These are phyloP conservation scores for Alternaria ethzedia DNA, from an alignment of 2,329 filamentous ascomycete genomes.

Conservation along the genomic window DNA sequence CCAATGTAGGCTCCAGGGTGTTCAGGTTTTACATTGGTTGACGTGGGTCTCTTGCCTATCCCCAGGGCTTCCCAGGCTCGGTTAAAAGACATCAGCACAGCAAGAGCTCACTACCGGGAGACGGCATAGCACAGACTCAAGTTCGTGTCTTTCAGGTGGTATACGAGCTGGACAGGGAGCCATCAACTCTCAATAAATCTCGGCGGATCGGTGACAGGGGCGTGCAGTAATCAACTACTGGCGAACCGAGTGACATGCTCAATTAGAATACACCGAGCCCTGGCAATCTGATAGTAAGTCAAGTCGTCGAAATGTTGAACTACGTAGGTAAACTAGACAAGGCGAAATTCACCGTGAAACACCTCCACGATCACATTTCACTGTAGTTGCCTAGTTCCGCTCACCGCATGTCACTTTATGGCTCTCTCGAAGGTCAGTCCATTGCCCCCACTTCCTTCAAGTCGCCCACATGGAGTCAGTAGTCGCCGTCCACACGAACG, in stretches of 20 bases:
- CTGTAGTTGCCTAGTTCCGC: neutral
- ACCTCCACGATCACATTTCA: neutral
- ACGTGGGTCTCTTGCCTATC: neutral
- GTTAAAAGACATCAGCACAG: neutral
- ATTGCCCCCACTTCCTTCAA: neutral
- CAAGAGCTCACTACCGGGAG: neutral
- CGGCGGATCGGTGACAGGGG: neutral
- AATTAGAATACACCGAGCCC: neutral
- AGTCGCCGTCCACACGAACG: neutral
- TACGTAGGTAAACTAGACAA: neutral
- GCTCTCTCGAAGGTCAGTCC: neutral
- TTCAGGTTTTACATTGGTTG: neutral
- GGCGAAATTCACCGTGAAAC: neutral
- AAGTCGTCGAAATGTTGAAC: neutral
- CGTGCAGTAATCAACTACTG: neutral
- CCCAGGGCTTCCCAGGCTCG: neutral
- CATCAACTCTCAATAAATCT: neutral
- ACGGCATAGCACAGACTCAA: neutral
- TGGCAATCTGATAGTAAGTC: neutral
- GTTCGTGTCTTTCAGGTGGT: neutral
- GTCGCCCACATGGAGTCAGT: neutral
- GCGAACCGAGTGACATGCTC: neutral
- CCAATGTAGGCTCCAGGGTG: neutral
- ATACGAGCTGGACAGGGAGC: neutral
- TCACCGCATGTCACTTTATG: neutral